A percentile compares a stretch with the other conserved stretches of the same genome.
phyloP scores from a whole-genome alignment of 75 land plant species.

The Pinus tabuliformis region DNA sequence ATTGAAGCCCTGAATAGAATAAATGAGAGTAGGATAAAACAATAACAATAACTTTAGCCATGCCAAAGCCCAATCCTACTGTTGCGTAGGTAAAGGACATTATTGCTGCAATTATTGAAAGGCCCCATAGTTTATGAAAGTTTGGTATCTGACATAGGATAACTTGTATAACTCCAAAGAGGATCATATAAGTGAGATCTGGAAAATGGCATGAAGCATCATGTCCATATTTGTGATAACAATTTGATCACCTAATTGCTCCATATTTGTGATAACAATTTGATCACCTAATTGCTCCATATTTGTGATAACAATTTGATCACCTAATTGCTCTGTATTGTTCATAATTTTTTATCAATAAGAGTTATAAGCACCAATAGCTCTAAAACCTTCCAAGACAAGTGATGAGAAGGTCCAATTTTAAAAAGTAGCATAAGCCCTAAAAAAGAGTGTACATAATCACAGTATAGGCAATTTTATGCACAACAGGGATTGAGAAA shows the following conservation, averaged over 20 bases:
- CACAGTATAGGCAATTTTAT: not conserved
- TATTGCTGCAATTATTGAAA: slow-evolving; percentile 77
- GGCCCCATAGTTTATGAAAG: slow-evolving; percentile 66
- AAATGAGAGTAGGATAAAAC: slow-evolving; percentile 3
- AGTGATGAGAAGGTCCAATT: not conserved
- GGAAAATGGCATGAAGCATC: slow-evolving; percentile 47
- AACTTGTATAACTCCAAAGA: slow-evolving; percentile 71
- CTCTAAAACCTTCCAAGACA: not conserved
- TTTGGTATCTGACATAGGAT: slow-evolving; percentile 78
- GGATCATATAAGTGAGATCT: slow-evolving; percentile 44
- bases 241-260: slow-evolving; percentile 60
- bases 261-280: too few species aligned
- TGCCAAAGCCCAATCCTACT: slow-evolving; percentile 72
- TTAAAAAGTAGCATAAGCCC: not conserved
- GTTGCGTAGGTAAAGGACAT: slow-evolving; percentile 85
- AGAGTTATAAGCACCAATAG: too few species aligned
- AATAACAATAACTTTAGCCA: slow-evolving; percentile 56
- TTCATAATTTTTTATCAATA: not conserved
- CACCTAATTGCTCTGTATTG: slow-evolving; percentile 57
- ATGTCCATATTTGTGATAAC: slow-evolving; percentile 68
- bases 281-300: slow-evolving; percentile 53
- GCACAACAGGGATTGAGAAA: not conserved
- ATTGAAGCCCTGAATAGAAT: not conserved
- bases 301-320: not conserved
- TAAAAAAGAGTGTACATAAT: not conserved